Base-by-base conservation (phyloP, 139 green algal genomes). In the Bryopsis sp. region DNA sequence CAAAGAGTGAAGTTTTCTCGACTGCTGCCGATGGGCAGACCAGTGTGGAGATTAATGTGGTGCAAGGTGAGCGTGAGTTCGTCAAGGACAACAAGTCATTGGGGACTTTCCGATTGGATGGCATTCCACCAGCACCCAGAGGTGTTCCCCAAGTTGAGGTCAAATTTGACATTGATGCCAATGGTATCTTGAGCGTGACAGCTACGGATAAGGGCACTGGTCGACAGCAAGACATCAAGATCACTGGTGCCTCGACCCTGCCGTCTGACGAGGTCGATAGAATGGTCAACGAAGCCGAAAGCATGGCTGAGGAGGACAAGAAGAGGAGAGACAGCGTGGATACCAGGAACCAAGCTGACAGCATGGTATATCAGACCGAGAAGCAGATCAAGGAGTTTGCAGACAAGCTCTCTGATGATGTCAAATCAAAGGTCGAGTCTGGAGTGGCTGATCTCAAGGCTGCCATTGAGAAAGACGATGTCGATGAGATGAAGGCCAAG, bases 151-250 rank as follows among this genome's bases (percentile, higher is more conserved):
- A 99, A 80, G 64, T 96, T 31, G 92, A 98, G 80, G 93, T 97
- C 35, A 96, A 95, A 81, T 99, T 99, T 72, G 93, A 98, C 86
- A 98, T 99, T 72, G 94, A 99, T 71, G 94, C 94, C 73, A 99
- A 99, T 77, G 93, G 93, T 63, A 98, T 98, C 77, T 82, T 98
- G 37, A 87, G 74, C 11, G 93, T 98, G 22, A 88, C 80, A 33
- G 93, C 93, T 47, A 90, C 81, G 2, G 93, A 98, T 82, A 98
- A 97, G 90, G 92, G 89, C 74, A 92, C 87, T 1, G 82, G 87
- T 76, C 96, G 96, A 86, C 88, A 95, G 87, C 84, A 93, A 84
- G 91, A 97, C 78, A 98, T 98, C 78, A 95, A 92, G 78, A 98
- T 98, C 85, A 97, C 94, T 0, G 76, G 75, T 73, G 43, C 5